Evolutionary conservation across 495 filamentous ascomycete species (phyloP), one percentile per base, ranked within the genome.

Genomic region (Astrothelium macrocarpum): DNA sequence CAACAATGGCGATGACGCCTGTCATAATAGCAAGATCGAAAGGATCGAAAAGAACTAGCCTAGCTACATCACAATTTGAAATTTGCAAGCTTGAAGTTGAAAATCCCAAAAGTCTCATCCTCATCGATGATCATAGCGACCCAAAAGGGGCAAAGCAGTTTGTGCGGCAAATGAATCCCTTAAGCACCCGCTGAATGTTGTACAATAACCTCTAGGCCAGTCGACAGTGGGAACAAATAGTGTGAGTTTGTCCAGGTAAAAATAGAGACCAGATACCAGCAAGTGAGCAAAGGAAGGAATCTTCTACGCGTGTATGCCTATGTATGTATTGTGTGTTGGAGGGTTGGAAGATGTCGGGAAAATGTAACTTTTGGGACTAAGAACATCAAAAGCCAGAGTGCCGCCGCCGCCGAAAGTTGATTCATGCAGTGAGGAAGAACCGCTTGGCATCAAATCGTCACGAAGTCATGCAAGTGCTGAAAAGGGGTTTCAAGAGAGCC

Each of bases 401-500:
- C 49, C 49, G 49, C 49, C 49, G 25, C 2, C 49, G 25, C 25
- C 25, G 49, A 20, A 56, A 56, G 23, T 49, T 9, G 49, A 56
- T n/a, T 56, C 20, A 56, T 56, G 49, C 49, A 56, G 49, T 56
- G 29, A 56, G 49, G 49, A 56, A 56, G 49, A 56, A 56, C 49
- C 49, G 49, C 49, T 56, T 56, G 49, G 20, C 49, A 25, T 56
- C 20, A 29, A 56, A 56, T 56, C 49, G 49, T 56, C 7, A 28
- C 49, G 49, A 56, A 56, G 49, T 56, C 49, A 56, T 56, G 49
- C 49, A 56, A 56, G 49, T 56, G 49, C 49, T 56, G 49, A 56
- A 56, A 56, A 56, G 49, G n/a, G 49, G 49, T 56, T 29, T 56
- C 49, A 56, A 56, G 49, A 56, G 49, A 56, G 49, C 49, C 49